These are phyloP conservation scores for Hypomontagnella monticulosa DNA, from an alignment of 495 filamentous ascomycete species.

Conservation along the genomic window DNA sequence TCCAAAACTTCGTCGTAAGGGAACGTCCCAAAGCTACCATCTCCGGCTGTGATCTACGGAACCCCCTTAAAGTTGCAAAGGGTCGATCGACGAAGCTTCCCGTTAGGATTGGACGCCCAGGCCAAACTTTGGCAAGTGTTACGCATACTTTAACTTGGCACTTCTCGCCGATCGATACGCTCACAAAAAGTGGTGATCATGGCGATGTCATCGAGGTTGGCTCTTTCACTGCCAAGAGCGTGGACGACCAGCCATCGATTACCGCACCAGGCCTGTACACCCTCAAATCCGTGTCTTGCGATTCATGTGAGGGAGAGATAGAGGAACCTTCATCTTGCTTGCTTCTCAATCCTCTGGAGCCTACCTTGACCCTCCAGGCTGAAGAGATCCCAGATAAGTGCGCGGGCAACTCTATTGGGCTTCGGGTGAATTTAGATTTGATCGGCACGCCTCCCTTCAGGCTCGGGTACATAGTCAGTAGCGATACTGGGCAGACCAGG, in stretches of 20 bases:
- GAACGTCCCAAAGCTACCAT: slow-evolving; percentile 81
- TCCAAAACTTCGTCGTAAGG: slow-evolving; percentile 84
- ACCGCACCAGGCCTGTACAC: slow-evolving; percentile 86
- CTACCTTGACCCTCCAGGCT: slow-evolving; percentile 72
- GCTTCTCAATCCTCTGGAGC: slow-evolving; percentile 89
- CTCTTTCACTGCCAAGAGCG: slow-evolving; percentile 61
- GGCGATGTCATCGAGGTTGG: slow-evolving; percentile 61
- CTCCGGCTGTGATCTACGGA: slow-evolving; percentile 75
- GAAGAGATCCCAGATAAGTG: slow-evolving; percentile 93
- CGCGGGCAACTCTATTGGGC: slow-evolving; percentile 88
- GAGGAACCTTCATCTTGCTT: slow-evolving; percentile 91
- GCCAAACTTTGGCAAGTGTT: slow-evolving; percentile 62
- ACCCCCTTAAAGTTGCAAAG: slow-evolving; percentile 82
- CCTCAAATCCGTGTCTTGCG: slow-evolving; percentile 76
- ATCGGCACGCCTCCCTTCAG: slow-evolving; percentile 90
- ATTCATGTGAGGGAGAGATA: slow-evolving; percentile 85
- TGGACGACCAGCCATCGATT: slow-evolving; percentile 64
- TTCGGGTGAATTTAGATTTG: slow-evolving; percentile 85
- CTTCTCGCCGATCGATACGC: slow-evolving; percentile 74
- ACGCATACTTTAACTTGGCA: slow-evolving; percentile 70
- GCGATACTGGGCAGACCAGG: slow-evolving; percentile 58
- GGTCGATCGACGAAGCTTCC: slow-evolving; percentile 76
- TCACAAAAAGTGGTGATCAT: slow-evolving; percentile 71
- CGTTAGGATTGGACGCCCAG: slow-evolving; percentile 71
- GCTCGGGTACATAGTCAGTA: slow-evolving; percentile 75